Evolutionary conservation across 2,329 filamentous ascomycete genomes (phyloP), one percentile per base, ranked within the genome.

Genomic region (Alternaria alternata): DNA sequence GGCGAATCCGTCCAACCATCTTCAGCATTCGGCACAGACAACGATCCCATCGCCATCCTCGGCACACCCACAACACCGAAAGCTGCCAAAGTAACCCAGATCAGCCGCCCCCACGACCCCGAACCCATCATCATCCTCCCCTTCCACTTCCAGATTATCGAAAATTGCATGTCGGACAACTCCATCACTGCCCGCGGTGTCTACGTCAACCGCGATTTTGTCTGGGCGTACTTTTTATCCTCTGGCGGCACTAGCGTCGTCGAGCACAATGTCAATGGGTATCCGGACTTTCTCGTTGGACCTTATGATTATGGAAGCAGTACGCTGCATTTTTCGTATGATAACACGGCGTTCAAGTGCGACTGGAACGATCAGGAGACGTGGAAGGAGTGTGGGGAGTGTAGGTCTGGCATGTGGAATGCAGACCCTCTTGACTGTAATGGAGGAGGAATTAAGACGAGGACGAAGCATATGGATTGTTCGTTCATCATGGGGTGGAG

Each of bases 341-440:
- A 44, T 11, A 54, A 59, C 26, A 44, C 30, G 14, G 22, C 16
- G 41, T 52, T 11, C 7, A 28, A 12, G 7, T 70, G 68, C 20
- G 60, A 32, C 16, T 70, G 68, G 68, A 41, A 16, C 6, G 68
- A 70, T 20, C 20, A 54, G 1, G 57, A 68, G 57, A 44, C 44
- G 5, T 62, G 65, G 62, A 57, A 47, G 56, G 30, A 38, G 3
- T 69, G 68, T 59, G 68, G 68, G 6, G 65, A 68, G 61, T 70
- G 68, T 49, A 54, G 63, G 22, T 59, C 42, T 28, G 57, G 46
- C 6, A 26, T 41, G 6, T 70, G 66, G 65, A 51, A 22, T 38
- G 42, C 18, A 1, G 41, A 14, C 0, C 3, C n/a, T 22, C 5
- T 63, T 34, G 38, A 59, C 28, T 63, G 59, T 30, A 24, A 1